Base-by-base conservation (phyloP, 331 rosid genomes). In the Pyracantha coccinea region DNA sequence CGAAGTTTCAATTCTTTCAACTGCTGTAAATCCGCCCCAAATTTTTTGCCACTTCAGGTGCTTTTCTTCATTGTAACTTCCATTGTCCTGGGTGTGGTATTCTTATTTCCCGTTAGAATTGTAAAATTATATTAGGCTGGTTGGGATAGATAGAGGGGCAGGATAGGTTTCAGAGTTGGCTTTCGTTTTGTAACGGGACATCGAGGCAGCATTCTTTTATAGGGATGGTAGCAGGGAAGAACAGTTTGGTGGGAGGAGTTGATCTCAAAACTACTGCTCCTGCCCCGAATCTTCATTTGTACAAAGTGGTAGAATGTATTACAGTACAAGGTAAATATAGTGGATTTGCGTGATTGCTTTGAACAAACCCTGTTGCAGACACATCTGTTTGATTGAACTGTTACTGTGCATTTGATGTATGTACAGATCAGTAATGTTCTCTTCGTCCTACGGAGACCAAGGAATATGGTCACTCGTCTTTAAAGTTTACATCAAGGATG, bases 101-200 rank as follows among this genome's bases (percentile, higher is more conserved):
- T 69, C 68, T 58, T 72, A 69, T 71, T 76, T 77, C 72, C 67
- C 47, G 28, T 64, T 83, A 85, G 88, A 78, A 60, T 33, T 88
- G 92, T 86, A 86, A 45, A 84, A 66, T 68, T 66, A 73, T 21
- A 1, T 25, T 81, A 82, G 88, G 90, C 76, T 68, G 75, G 78
- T 80, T 73, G 57, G 28, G 73, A 76, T 85, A 82, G 88, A 53
- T 69, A 55, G 60, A 83, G 74, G 65, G 75, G 81, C 81, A 79
- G 86, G 84, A 67, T 86, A 86, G 91, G 83, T 77, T 83, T 76
- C 77, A 77, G 73, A 80, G 65, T 66, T 75, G 45, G 44, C 71
- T 57, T 55, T 10, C 9, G 7, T 61, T 67, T 76, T 62, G 82
- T 78, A 83, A 82, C 73, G 85, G 75, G 69, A 31, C 78, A 75